Evolutionary conservation across 257 asterid genomes (phyloP).

Genomic region (Striga asiatica): DNA sequence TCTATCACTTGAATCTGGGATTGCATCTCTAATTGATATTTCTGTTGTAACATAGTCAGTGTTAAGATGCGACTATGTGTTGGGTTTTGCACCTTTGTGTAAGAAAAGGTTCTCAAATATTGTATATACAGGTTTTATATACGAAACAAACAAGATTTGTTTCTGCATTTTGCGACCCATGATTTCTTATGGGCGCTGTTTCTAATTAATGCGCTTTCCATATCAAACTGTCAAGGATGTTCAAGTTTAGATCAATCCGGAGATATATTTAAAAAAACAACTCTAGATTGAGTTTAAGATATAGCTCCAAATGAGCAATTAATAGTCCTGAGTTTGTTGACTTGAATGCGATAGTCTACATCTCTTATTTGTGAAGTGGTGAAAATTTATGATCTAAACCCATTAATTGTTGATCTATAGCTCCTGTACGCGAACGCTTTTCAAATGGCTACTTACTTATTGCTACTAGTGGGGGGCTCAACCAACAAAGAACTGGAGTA

Average conservation of each 20-base stretch:
- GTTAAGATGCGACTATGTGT: neutral
- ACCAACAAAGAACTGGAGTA: slow-evolving; percentile 98
- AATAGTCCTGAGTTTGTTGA: slow-evolving; percentile 5
- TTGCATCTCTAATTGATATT: neutral
- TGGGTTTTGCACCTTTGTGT: neutral
- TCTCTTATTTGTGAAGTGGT: slow-evolving; percentile 10
- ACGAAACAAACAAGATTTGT: neutral
- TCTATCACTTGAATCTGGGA: slow-evolving; percentile 12
- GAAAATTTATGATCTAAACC: slow-evolving; percentile 17
- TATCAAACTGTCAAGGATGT: slow-evolving; percentile 9
- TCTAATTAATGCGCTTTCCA: slow-evolving; percentile 1
- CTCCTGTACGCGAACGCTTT: slow-evolving; percentile 56
- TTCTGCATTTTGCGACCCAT: neutral
- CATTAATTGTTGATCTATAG: slow-evolving; percentile 34
- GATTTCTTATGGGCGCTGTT: slow-evolving; percentile 1
- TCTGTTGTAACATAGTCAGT: slow-evolving; percentile 1
- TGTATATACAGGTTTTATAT: neutral
- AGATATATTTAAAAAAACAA: neutral
- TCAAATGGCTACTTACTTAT: slow-evolving; percentile 95
- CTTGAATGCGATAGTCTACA: slow-evolving; percentile 11
- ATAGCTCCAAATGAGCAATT: neutral
- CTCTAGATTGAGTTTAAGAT: slow-evolving; percentile 8
- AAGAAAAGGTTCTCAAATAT: neutral
- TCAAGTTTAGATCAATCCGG: too few species aligned
- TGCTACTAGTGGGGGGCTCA: slow-evolving; percentile 97